These are phyloP conservation scores for Claviceps quebecensis DNA, from an alignment of 2,329 filamentous ascomycete species.

Conservation along the genomic window DNA sequence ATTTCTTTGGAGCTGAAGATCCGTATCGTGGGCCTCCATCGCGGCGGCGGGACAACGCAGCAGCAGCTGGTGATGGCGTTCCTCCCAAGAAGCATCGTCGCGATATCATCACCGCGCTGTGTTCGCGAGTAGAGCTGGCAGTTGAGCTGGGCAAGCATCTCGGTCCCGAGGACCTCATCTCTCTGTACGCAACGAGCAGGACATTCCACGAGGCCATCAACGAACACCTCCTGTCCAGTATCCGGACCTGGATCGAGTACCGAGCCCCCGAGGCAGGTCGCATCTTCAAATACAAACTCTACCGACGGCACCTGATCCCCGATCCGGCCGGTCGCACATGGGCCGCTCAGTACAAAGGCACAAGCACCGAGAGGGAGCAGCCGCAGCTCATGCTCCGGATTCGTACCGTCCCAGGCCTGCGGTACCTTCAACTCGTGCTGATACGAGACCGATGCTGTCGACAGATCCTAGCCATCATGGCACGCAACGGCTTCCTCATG, in stretches of 20 bases:
- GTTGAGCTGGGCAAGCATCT: conserved; percentile 42
- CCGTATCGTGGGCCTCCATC: conserved; percentile 13
- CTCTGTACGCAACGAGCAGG: conserved; percentile 49
- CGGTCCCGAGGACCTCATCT: conserved; percentile 40
- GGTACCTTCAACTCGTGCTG: conserved; percentile 54
- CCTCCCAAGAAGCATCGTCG: conserved; percentile 14
- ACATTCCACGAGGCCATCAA: conserved; percentile 48
- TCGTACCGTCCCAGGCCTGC: conserved; percentile 46
- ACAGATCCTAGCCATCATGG: conserved; percentile 50
- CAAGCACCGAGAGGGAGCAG: conserved; percentile 1
- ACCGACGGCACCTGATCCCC: conserved; percentile 38
- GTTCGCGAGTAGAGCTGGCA: conserved; percentile 34
- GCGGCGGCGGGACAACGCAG: not conserved
- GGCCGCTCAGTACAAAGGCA: conserved; percentile 10
- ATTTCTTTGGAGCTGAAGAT: conserved; percentile 17
- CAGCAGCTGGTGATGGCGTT: not conserved
- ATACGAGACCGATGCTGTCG: conserved; percentile 40
- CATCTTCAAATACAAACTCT: conserved; percentile 49
- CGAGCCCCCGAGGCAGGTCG: conserved; percentile 40
- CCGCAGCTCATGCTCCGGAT: conserved; percentile 14
- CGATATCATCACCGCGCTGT: conserved; percentile 31
- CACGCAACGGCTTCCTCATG: conserved; percentile 40
- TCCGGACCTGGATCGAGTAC: conserved; percentile 38
- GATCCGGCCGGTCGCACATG: conserved; percentile 42
- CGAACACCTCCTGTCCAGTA: conserved; percentile 41